phyloP scores from a whole-genome alignment of 2,329 filamentous ascomycete species.

The Chaetomium strumarium region DNA sequence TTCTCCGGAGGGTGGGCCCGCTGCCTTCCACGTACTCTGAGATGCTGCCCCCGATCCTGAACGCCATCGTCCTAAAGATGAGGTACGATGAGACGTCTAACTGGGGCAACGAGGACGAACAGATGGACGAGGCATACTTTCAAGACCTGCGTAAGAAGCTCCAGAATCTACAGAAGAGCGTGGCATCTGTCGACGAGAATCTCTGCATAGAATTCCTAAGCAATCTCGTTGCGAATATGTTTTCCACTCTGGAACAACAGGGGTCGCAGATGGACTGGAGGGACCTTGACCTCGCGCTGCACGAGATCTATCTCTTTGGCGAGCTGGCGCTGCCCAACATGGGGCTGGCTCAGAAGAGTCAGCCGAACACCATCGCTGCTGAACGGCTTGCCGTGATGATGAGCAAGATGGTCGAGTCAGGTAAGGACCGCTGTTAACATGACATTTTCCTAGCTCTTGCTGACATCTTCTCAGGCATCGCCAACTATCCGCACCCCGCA shows the following conservation, averaged over 20 bases:
- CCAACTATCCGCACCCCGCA: slow-evolving; percentile 80
- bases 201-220: slow-evolving; percentile 87
- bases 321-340: slow-evolving; percentile 87
- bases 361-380: slow-evolving; percentile 71
- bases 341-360: slow-evolving; percentile 78
- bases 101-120: slow-evolving; percentile 91
- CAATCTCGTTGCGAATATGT: slow-evolving; percentile 80
- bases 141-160: slow-evolving; percentile 87
- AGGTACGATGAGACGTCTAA: slow-evolving; percentile 90
- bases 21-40: slow-evolving; percentile 70
- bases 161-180: slow-evolving; percentile 85
- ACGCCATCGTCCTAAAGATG: slow-evolving; percentile 93
- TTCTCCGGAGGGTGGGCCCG: slow-evolving; percentile 73
- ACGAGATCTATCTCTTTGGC: slow-evolving; percentile 95
- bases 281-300: slow-evolving; percentile 84
- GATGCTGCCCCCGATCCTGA: slow-evolving; percentile 81
- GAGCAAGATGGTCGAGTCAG: slow-evolving; percentile 88
- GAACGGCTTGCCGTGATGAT: slow-evolving; percentile 87
- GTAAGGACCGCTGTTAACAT: slow-evolving; percentile 38
- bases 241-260: slow-evolving; percentile 70
- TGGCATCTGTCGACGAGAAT: slow-evolving; percentile 80
- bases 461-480: slow-evolving; percentile 55
- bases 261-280: slow-evolving; percentile 82
- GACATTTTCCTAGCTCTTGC: not conserved
- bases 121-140: slow-evolving; percentile 96